Evolutionary conservation across 768 basidiomycete genomes (phyloP).

Genomic region (Kwoniella bestiolae): DNA sequence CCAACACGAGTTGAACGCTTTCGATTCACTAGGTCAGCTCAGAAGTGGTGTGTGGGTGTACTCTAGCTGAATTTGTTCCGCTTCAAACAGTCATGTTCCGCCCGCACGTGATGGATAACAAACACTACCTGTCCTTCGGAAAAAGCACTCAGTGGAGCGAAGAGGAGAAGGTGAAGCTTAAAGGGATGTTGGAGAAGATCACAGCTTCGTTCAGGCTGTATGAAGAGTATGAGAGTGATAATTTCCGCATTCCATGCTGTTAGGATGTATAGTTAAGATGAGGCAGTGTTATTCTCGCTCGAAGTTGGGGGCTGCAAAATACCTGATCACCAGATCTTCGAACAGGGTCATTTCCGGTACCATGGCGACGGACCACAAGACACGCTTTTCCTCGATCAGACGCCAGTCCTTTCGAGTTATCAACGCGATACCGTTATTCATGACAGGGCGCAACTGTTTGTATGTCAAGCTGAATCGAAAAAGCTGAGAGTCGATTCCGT

Average conservation of each 20-base stretch:
- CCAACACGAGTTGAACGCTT: background rate
- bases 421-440: no score
- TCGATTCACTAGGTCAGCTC: background rate
- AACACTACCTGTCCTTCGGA: background rate
- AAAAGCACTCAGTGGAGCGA: background rate
- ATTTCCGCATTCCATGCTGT: background rate
- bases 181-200: background rate
- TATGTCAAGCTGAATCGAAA: no score
- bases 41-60: background rate
- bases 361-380: no score
- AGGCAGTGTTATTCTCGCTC: no score
- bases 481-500: no score
- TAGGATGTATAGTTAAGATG: no score
- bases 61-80: background rate
- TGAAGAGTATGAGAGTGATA: slow-evolving; percentile 3
- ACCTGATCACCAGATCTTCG: no score
- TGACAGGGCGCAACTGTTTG: no score
- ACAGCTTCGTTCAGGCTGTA: background rate
- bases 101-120: background rate
- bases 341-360: no score
- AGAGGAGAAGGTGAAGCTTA: background rate
- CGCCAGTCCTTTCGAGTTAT: no score
- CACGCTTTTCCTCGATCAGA: no score
- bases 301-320: no score
- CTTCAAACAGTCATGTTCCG: slow-evolving; percentile 3